phyloP scores from a whole-genome alignment of 2,329 filamentous ascomycete species.

The Alternaria conjuncta region DNA sequence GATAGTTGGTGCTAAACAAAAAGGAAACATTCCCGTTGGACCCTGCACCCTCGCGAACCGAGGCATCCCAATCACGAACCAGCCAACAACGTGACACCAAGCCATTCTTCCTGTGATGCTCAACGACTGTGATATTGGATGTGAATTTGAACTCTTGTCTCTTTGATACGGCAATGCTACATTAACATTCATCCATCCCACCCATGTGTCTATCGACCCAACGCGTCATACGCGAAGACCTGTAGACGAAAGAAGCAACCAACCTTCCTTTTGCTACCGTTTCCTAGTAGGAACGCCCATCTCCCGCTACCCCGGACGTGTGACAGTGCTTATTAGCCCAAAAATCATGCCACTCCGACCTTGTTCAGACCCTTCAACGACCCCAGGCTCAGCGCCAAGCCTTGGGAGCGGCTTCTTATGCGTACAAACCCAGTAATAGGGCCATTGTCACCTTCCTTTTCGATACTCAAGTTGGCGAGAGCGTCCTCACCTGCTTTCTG shows the following conservation, averaged over 20 bases:
- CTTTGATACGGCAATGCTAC: conserved; percentile 20
- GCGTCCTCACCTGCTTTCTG: conserved; percentile 84
- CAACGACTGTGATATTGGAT: background rate
- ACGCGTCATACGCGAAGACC: background rate
- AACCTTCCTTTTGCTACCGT: conserved; percentile 11
- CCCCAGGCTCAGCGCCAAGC: conserved; percentile 88
- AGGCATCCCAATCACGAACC: background rate
- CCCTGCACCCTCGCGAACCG: conserved; percentile 19
- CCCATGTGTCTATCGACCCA: background rate
- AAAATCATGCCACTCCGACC: conserved; percentile 37
- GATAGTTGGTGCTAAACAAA: conserved; percentile 12
- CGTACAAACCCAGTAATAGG: conserved; percentile 96
- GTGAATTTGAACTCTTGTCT: conserved; percentile 6
- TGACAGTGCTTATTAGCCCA: background rate
- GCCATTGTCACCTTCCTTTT: conserved; percentile 94
- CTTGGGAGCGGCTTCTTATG: conserved; percentile 96
- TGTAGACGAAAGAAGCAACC: background rate
- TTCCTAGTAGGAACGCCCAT: background rate
- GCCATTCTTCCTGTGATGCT: background rate
- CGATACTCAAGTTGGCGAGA: conserved; percentile 94
- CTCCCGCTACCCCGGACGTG: background rate
- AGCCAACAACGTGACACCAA: background rate
- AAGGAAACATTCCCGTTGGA: conserved; percentile 9
- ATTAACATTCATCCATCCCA: conserved; percentile 12
- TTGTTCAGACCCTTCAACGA: conserved; percentile 89